A percentile compares a stretch with the other conserved stretches of the same genome.
These are phyloP conservation scores for Cairneyella variabilis DNA, from an alignment of 495 filamentous ascomycete genomes.

Conservation along the genomic window DNA sequence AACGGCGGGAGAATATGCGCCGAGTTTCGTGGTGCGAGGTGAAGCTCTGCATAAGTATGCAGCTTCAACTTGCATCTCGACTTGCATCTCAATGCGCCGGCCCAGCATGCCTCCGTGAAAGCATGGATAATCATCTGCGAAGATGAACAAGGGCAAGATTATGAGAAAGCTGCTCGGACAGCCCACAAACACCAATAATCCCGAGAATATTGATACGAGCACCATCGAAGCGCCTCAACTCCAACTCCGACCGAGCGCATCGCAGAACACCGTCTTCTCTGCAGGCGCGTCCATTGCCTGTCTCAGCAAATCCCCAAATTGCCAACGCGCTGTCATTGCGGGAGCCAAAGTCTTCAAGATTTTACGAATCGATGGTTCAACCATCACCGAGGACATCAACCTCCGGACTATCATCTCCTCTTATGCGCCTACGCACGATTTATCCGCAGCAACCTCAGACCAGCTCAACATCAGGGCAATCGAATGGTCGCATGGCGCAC, in stretches of 20 bases:
- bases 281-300: conserved; percentile 70
- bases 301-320: conserved; percentile 73
- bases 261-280: conserved; percentile 69
- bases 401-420: conserved; percentile 71
- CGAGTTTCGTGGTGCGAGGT: too few species aligned
- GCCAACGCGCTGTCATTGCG: conserved; percentile 73
- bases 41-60: too few species aligned
- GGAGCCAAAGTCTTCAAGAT: conserved; percentile 84
- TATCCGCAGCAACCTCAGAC: conserved; percentile 51
- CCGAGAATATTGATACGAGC: conserved; percentile 27
- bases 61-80: too few species aligned
- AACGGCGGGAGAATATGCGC: too few species aligned
- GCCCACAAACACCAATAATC: conserved; percentile 30
- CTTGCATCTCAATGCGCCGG: too few species aligned
- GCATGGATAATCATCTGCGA: conserved; percentile 1
- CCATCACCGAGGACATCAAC: conserved; percentile 73
- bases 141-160: conserved; percentile 42
- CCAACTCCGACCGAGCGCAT: conserved; percentile 56
- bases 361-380: conserved; percentile 64
- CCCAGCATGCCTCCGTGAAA: conserved; percentile 18
- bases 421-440: conserved; percentile 59
- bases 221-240: conserved; percentile 28
- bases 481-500: conserved; percentile 72
- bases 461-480: conserved; percentile 80
- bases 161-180: conserved; percentile 51